A percentile compares a stretch with the other conserved stretches of the same genome.
Evolutionary conservation across 495 filamentous ascomycete species (phyloP).

Genomic region (Aspergillus ellipticus): DNA sequence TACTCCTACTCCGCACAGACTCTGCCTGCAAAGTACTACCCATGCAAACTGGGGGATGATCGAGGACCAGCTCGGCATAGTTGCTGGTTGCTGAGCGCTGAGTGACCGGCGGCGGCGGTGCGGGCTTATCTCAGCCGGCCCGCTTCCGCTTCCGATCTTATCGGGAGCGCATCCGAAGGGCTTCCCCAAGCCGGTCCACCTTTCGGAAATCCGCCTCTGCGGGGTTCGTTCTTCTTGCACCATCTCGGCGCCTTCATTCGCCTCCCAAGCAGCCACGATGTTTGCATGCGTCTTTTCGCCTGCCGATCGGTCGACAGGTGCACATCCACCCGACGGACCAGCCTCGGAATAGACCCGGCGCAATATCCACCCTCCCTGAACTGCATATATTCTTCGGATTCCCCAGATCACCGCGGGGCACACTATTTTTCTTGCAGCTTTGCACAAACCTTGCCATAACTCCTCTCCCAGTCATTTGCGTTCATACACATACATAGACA

Average conservation of each 20-base stretch:
- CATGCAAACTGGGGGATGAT: no score
- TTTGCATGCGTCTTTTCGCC: background rate
- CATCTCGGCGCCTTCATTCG: background rate
- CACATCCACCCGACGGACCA: constrained; percentile 11
- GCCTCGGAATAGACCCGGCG: constrained; percentile 15
- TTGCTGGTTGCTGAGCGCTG: no score
- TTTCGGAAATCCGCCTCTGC: background rate
- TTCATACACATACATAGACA: no score
- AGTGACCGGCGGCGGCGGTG: no score
- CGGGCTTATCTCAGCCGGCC: background rate
- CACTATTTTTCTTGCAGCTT: background rate
- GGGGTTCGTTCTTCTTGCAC: constrained; percentile 5
- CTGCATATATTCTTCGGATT: background rate
- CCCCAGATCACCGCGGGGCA: background rate
- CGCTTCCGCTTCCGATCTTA: constrained; percentile 18
- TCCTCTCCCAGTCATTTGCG: no score
- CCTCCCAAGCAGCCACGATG: background rate
- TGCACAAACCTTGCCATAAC: no score
- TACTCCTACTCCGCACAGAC: no score
- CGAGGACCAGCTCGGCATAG: no score
- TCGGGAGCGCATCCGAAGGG: constrained; percentile 18
- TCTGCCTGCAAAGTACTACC: no score
- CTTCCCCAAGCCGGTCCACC: constrained; percentile 8
- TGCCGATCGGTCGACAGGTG: constrained; percentile 6
- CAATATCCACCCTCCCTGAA: background rate